A percentile compares a stretch with the other conserved stretches of the same genome.
These are phyloP conservation scores for Solanum aculeatissimum DNA, from an alignment of 305 asterid genomes.

Conservation along the genomic window DNA sequence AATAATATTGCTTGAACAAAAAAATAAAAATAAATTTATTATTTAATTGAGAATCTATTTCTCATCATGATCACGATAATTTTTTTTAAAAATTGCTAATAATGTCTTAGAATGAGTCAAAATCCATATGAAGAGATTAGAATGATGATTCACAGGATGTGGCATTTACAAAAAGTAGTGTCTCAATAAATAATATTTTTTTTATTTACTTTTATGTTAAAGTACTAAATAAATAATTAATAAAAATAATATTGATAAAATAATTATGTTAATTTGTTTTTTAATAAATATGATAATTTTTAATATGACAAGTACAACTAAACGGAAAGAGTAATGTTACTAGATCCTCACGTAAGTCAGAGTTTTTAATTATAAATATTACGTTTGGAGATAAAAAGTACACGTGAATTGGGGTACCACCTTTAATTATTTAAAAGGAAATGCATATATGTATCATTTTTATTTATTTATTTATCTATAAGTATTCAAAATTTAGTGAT, in stretches of 20 bases:
- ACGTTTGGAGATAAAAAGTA: background rate
- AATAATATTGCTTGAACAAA: too few relatives aligned
- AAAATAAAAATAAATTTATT: rapidly evolving
- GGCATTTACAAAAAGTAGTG: background rate
- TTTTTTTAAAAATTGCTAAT: too few relatives aligned
- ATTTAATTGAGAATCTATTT: background rate
- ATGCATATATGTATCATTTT: background rate
- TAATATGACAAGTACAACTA: too few relatives aligned
- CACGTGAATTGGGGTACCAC: background rate
- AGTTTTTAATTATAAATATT: background rate
- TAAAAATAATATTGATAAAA: too few relatives aligned
- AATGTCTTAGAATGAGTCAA: background rate
- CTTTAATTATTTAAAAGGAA: background rate
- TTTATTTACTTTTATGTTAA: too few relatives aligned
- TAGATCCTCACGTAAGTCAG: background rate
- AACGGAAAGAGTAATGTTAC: too few relatives aligned
- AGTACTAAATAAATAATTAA: too few relatives aligned
- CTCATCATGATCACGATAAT: background rate
- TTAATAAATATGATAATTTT: too few relatives aligned
- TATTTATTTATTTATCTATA: background rate
- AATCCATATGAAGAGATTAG: background rate
- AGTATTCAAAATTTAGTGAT: background rate
- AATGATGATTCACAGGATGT: background rate
- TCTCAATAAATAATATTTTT: too few relatives aligned
- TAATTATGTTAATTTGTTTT: too few relatives aligned